Evolutionary conservation across 192 early-diverging fungal genomes (phyloP), one percentile per base, ranked within the genome.

Genomic region (Gryganskiella cystojenkinii): DNA sequence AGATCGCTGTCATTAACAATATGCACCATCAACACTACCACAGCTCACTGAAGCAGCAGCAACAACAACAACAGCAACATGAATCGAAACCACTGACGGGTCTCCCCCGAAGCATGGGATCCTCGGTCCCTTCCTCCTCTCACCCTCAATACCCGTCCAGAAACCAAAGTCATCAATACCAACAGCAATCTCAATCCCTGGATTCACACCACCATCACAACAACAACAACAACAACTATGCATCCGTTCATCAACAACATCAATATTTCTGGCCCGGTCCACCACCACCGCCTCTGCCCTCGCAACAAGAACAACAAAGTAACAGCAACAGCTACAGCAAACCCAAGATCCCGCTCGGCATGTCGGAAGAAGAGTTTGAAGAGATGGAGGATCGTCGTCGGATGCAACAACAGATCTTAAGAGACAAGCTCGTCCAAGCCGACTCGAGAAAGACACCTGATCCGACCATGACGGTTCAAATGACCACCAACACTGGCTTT

Each of bases 361-460:
- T 78, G 61, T 69, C 66, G 15, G 67, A 64, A 33, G 74, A 78
- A 28, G 51, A 68, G 19, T 60, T 37, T 22, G 74, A 78, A 53
- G 74, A 78, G 42, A 64, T 78, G 61, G 74, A 78, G 42, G 74
- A 78, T 33, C 74, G 74, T 9, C 60, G 74, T 11, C 65, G 67
- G 33, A 78, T 78, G 61, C 65, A 78, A n/a, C 66, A 78, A 45
- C 74, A 64, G 13, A 78, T 78, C 40, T 35, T 78, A 37, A 51
- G 61, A 2, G 74, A 78, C 10, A 78, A 78, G 33, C 56, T 78
- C 14, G 60, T 46, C 8, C 60, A 57, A 4, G 74, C 65, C 30
- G 66, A 52, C 10, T 52, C n/a, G 2, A 60, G 44, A 4, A 45
- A 58, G 10, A 20, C 63, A 9, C 66, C 64, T 19, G 67, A 69